A percentile compares a stretch with the other conserved stretches of the same genome.
These are phyloP conservation scores for Coccinonectria pachysandricola DNA, from an alignment of 2,329 filamentous ascomycete species.

Conservation along the genomic window DNA sequence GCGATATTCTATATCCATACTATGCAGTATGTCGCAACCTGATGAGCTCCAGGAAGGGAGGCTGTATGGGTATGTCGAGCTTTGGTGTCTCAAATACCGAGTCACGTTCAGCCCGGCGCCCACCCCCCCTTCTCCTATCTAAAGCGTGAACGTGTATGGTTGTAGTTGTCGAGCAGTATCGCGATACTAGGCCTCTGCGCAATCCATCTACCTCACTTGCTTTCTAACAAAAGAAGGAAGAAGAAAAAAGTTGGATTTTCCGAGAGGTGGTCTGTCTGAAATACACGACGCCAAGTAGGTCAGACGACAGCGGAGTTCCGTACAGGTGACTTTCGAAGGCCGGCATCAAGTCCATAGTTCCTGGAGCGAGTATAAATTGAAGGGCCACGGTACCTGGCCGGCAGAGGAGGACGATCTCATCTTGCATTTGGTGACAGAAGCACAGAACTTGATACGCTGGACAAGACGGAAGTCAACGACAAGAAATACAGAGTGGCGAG, in stretches of 20 bases:
- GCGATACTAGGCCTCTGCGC: conserved; percentile 1
- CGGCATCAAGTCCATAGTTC: conserved; percentile 17
- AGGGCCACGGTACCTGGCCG: conserved; percentile 9
- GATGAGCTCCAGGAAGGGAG: no score
- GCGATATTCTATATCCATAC: conserved; percentile 16
- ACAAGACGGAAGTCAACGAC: conserved; percentile 1
- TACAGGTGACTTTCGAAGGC: conserved; percentile 16
- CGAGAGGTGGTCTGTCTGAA: no score
- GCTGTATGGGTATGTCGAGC: no score
- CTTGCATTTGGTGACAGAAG: conserved; percentile 17
- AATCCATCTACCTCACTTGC: conserved; percentile 1
- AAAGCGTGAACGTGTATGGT: conserved; percentile 5
- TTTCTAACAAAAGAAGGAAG: conserved; percentile 1
- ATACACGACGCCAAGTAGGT: conserved; percentile 14
- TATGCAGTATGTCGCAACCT: conserved; percentile 20
- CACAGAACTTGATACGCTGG: no score
- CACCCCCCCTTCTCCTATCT: conserved; percentile 12
- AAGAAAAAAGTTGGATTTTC: neutral
- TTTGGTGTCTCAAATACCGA: conserved; percentile 27
- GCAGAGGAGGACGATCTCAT: conserved; percentile 12
- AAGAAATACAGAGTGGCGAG: no score
- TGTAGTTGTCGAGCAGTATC: no score
- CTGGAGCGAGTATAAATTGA: conserved; percentile 18
- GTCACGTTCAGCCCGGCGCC: conserved; percentile 25
- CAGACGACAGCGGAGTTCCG: conserved; percentile 14